These are phyloP conservation scores for Boechera divaricarpa DNA, from an alignment of 345 rosid genomes.

Conservation along the genomic window DNA sequence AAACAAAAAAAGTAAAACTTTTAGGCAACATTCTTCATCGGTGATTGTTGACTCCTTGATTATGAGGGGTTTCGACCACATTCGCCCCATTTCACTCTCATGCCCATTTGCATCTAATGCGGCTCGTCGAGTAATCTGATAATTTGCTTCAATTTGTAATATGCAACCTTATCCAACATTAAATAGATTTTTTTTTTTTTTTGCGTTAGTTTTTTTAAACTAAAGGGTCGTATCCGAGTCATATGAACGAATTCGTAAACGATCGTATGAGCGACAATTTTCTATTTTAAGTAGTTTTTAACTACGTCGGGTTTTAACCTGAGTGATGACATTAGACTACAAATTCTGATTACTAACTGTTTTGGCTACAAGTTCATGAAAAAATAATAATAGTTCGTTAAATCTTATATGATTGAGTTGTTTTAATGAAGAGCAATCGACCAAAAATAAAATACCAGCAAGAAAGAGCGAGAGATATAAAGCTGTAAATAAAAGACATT, in stretches of 20 bases:
- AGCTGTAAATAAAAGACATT: background rate
- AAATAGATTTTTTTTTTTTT: too few relatives aligned
- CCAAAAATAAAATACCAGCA: background rate
- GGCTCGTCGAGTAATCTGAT: conserved; percentile 4
- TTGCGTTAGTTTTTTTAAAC: background rate
- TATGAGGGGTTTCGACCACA: background rate
- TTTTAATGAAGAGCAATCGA: too few relatives aligned
- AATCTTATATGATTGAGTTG: too few relatives aligned
- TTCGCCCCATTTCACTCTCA: background rate
- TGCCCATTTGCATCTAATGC: conserved; percentile 17
- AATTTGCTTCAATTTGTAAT: background rate
- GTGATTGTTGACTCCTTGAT: conserved; percentile 2
- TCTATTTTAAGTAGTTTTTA: too few relatives aligned
- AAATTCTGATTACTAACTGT: too few relatives aligned
- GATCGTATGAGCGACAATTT: too few relatives aligned
- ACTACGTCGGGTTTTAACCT: too few relatives aligned
- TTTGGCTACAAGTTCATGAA: too few relatives aligned
- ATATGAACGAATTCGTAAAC: too few relatives aligned
- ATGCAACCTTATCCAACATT: background rate
- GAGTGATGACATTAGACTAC: too few relatives aligned
- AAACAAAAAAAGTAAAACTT: background rate
- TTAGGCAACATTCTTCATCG: background rate
- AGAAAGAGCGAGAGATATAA: background rate
- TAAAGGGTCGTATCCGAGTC: too few relatives aligned
- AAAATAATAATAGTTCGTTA: too few relatives aligned